A percentile compares a stretch with the other conserved stretches of the same genome.
Evolutionary conservation across 768 basidiomycete species (phyloP).

Genomic region (Amanita muscaria): DNA sequence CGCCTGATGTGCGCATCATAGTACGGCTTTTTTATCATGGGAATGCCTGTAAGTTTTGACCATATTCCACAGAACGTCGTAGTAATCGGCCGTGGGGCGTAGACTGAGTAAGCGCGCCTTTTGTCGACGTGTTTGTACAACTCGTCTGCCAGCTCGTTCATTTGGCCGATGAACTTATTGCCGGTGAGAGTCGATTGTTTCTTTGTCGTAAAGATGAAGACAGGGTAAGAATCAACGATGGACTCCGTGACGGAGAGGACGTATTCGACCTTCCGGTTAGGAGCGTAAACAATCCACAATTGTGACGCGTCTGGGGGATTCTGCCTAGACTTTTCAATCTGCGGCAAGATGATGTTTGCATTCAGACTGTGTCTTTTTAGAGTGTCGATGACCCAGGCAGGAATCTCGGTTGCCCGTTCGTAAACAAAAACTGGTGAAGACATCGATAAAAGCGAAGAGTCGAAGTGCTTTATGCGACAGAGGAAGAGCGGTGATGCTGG

Average conservation of each 20-base stretch:
- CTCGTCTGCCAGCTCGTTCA: conserved; percentile 32
- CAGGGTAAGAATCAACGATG: conserved; percentile 49
- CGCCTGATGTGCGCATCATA: conserved; percentile 53
- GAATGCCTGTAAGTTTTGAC: conserved; percentile 36
- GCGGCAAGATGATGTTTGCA: conserved; percentile 35
- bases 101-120: conserved; percentile 56
- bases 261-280: conserved; percentile 30
- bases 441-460: neutral
- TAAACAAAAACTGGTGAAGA: conserved; percentile 11
- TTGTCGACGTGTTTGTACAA: conserved; percentile 27
- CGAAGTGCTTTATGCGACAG: neutral
- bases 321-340: conserved; percentile 22
- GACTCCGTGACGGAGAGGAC: conserved; percentile 54
- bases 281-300: conserved; percentile 28
- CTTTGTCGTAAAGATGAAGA: conserved; percentile 51
- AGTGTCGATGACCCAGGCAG: conserved; percentile 26
- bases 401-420: conserved; percentile 25
- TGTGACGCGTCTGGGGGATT: conserved; percentile 12
- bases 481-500: neutral
- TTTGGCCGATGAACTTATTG: conserved; percentile 28
- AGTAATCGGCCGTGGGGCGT: conserved; percentile 42
- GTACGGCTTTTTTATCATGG: conserved; percentile 35
- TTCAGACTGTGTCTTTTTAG: conserved; percentile 28
- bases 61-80: conserved; percentile 39
- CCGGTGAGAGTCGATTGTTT: conserved; percentile 28